A percentile compares a stretch with the other conserved stretches of the same genome.
Evolutionary conservation across 75 land plant genomes (phyloP).

Genomic region (Pinus tabuliformis): DNA sequence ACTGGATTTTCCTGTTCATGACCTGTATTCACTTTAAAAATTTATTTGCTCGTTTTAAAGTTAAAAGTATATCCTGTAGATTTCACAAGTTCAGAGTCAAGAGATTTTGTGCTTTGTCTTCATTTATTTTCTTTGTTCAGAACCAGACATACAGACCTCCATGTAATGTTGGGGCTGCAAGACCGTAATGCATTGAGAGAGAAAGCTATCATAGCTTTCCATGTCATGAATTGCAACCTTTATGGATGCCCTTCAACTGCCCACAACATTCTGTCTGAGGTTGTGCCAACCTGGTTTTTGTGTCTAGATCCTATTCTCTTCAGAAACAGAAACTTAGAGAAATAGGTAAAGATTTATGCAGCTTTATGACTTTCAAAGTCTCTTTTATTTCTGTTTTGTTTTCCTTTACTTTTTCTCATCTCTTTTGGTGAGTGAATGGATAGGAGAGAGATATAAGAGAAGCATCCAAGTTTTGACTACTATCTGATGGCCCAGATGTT

Average conservation of each 20-base stretch:
- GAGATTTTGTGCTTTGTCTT: background rate
- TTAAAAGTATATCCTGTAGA: background rate
- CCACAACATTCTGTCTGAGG: background rate
- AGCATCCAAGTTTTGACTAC: background rate
- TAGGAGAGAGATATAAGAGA: background rate
- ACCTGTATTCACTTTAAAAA: background rate
- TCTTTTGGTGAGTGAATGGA: background rate
- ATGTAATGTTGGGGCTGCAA: too few species aligned
- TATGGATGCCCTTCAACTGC: background rate
- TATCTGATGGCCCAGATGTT: slow-evolving; percentile 52
- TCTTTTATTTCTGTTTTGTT: background rate
- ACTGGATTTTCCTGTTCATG: background rate
- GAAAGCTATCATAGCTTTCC: background rate
- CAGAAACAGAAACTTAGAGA: background rate
- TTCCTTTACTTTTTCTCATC: background rate
- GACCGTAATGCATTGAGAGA: background rate
- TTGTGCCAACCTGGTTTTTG: background rate
- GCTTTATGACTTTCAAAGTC: background rate
- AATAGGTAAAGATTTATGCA: background rate
- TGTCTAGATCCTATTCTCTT: background rate
- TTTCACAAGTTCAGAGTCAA: background rate
- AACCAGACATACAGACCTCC: background rate
- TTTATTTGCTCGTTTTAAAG: background rate
- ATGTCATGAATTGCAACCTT: background rate
- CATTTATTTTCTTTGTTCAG: background rate